Evolutionary conservation across 495 filamentous ascomycete genomes (phyloP).

Genomic region (Xylaria castorea): DNA sequence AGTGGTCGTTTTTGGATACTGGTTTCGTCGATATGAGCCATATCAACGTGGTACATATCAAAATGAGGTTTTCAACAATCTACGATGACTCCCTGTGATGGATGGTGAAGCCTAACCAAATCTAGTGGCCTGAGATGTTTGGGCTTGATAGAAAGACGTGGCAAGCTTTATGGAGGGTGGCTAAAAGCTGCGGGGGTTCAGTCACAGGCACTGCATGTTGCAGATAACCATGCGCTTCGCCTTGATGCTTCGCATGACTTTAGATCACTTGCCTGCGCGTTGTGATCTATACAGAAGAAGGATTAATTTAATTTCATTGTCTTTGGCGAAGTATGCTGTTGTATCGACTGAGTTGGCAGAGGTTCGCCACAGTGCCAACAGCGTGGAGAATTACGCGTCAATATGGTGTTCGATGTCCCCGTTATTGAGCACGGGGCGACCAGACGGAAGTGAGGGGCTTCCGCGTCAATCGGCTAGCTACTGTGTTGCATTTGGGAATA

Average conservation of each 20-base stretch:
- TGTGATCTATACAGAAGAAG: background rate
- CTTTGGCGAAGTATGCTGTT: background rate
- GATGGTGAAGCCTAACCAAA: background rate
- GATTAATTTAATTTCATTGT: background rate
- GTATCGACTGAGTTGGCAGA: conserved; percentile 17
- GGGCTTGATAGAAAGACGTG: conserved; percentile 11
- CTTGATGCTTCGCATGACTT: background rate
- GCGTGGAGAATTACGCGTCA: background rate
- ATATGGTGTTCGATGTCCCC: conserved; percentile 7
- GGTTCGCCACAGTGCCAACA: background rate
- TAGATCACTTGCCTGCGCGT: background rate
- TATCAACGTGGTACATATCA: background rate
- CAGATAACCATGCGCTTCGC: conserved; percentile 2
- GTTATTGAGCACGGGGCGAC: conserved; percentile 12
- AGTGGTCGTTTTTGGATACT: background rate
- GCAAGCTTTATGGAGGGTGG: conserved; percentile 8
- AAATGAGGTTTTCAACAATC: background rate
- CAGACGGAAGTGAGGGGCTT: conserved; percentile 2
- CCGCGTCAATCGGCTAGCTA: conserved; percentile 13
- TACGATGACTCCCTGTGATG: background rate
- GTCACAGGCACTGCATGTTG: background rate
- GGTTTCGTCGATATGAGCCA: background rate
- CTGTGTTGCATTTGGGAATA: background rate
- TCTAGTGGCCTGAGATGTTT: background rate
- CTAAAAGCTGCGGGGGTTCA: conserved; percentile 8